phyloP scores from a whole-genome alignment of 1,284 basidiomycete species.

The Apiotrichum montevideense region DNA sequence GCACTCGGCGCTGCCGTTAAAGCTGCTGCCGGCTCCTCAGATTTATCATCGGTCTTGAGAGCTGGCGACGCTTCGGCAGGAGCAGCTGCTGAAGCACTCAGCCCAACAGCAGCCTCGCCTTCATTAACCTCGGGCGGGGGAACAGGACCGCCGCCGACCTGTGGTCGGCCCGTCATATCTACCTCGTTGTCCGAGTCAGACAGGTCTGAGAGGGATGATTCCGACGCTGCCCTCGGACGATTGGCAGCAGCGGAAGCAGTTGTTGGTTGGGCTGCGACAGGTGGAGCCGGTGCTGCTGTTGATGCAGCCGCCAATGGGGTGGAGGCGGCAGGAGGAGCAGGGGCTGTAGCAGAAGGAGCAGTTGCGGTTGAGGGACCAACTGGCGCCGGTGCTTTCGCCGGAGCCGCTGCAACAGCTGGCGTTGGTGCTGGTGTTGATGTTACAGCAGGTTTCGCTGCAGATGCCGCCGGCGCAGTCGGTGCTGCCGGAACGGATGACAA shows the following conservation, averaged over 20 bases:
- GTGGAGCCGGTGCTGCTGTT: background rate
- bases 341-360: background rate
- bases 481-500: background rate
- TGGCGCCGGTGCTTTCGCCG: background rate
- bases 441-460: background rate
- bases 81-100: too few species aligned
- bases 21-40: too few species aligned
- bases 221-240: background rate
- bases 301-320: background rate
- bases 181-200: conserved; percentile 28
- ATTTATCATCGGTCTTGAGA: too few species aligned
- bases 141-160: conserved; percentile 33
- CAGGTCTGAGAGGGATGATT: conserved; percentile 2
- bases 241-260: background rate
- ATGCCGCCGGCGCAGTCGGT: background rate
- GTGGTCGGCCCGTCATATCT: conserved; percentile 32
- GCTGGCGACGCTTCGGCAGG: too few species aligned
- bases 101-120: too few species aligned
- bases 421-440: background rate
- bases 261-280: background rate
- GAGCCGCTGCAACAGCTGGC: background rate
- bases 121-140: background rate
- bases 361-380: background rate
- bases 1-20: background rate
- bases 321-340: background rate